Evolutionary conservation across 257 asterid species (phyloP).

Genomic region (Solanum sejunctum): DNA sequence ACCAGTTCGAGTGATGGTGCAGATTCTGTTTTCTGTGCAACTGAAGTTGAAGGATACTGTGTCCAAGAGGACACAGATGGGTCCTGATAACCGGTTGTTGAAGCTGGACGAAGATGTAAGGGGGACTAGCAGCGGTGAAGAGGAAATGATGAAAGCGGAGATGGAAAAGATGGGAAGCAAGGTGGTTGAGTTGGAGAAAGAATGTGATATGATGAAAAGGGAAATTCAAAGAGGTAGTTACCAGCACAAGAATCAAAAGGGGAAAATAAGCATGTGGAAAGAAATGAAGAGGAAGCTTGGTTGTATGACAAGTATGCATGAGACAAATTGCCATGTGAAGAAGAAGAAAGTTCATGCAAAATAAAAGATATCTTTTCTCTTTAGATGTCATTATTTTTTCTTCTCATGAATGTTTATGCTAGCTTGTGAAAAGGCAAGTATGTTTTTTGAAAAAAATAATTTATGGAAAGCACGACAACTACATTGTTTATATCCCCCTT

Average conservation of each 20-base stretch:
- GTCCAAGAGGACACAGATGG: constrained; percentile 7
- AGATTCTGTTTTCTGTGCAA: constrained; percentile 46
- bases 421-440: neutral
- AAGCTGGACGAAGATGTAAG: constrained; percentile 2
- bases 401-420: neutral
- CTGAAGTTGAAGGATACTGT: constrained; percentile 46
- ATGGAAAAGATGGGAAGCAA: constrained; percentile 58
- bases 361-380: neutral
- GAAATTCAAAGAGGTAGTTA: constrained; percentile 22
- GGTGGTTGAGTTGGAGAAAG: constrained; percentile 48
- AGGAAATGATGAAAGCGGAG: constrained; percentile 31
- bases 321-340: constrained; percentile 49
- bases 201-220: constrained; percentile 30
- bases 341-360: constrained; percentile 53
- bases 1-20: constrained; percentile 64
- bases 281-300: constrained; percentile 88
- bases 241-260: neutral
- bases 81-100: neutral
- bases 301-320: constrained; percentile 33
- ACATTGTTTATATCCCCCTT: too few species aligned
- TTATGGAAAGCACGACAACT: too few species aligned
- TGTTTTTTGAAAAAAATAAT: too few species aligned
- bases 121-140: constrained; percentile 7
- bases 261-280: constrained; percentile 54
- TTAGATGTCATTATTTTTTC: neutral